Evolutionary conservation across 2,329 filamentous ascomycete genomes (phyloP), one percentile per base, ranked within the genome.

Genomic region (Ascochyta fabae): DNA sequence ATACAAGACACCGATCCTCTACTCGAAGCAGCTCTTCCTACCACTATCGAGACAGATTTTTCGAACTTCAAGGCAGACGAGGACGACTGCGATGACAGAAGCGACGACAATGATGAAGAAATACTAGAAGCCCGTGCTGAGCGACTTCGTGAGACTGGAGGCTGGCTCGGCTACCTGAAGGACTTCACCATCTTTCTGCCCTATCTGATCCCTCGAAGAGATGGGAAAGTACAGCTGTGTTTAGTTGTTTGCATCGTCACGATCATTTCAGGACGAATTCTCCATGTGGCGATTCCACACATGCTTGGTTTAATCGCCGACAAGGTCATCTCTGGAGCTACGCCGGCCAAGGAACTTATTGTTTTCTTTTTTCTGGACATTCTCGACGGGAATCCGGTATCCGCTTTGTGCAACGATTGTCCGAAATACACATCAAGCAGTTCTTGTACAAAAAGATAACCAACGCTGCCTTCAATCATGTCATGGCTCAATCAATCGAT

Each of bases 281-380:
- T 95, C 41, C 89, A 91, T 64, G 79, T 95, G 6, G 76, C 93
- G 34, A 85, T 91, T 34, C 91, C 91, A 12, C 83, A 88, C 24
- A 89, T 92, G 67, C 84, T 93, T 29, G 91, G 91, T 55, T 84
- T 89, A 48, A 86, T 95, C 59, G 86, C 90, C 64, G 86, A 95
- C 65, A 84, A 84, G 55, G 77, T 95, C 23, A 80, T 80, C 27
- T 80, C 81, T 34, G 75, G 78, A 39, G 78, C 65, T 58, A 73
- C 71, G 29, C 60, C 65, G 4, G 72, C 82, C 24, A 80, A 84
- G 6, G 84, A 81, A 79, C 69, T 76, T 52, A 75, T 81, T 27
- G 77, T 87, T 22, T 68, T 71, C 4, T 52, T 84, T 79, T 80
- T 56, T 64, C 84, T 4, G 72, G 77, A 52, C 81, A 80, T 19